Evolutionary conservation across 148 eudicot genomes (phyloP), one percentile per base, ranked within the genome.

Genomic region (Vaccinium myrtillus): DNA sequence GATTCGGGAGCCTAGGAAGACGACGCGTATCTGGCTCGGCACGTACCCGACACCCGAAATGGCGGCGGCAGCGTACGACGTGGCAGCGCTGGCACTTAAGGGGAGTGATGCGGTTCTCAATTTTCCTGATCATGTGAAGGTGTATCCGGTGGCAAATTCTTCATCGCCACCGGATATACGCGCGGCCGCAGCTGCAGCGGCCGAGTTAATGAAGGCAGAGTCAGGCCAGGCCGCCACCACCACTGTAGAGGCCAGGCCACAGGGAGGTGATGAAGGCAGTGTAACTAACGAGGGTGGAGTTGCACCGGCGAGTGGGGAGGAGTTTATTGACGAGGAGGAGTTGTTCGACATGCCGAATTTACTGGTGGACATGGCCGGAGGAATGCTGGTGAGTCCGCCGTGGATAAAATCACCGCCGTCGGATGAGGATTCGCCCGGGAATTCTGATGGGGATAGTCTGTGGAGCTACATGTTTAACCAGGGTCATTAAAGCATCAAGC

Each of bases 341-440:
- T 6, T 93, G 18, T 88, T 93, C 25, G 90, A 89, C 49, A 89
- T 90, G 92, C 93, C 93, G 14, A 88, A 87, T 80, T 81, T 93
- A 83, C 85, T 93, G 82, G 88, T 81, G 77, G 90, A 90, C 32
- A 93, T 93, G 95, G 95, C 95, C 19, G 86, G 84, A 19, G 95
- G 89, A 27, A 84, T 93, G 95, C 82, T 93, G 85, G 79, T 91
- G 15, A 92, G 87, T 63, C 91, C 90, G 0, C 95, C 95, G 0
- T 69, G 92, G 67, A 90, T 91, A 84, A 77, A 75, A 39, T 55
- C 83, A 15, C 86, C 81, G 39, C 61, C 75, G 5, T 69, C 74
- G 12, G n/a, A 55, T 10, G 84, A 86, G 9, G 88, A 86, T 46
- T 80, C 80, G 53, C 74, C 83, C 8, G 85, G 51, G 61, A 58